These are phyloP conservation scores for Macrolepiota albuminosa DNA, from an alignment of 768 basidiomycete species.

Conservation along the genomic window DNA sequence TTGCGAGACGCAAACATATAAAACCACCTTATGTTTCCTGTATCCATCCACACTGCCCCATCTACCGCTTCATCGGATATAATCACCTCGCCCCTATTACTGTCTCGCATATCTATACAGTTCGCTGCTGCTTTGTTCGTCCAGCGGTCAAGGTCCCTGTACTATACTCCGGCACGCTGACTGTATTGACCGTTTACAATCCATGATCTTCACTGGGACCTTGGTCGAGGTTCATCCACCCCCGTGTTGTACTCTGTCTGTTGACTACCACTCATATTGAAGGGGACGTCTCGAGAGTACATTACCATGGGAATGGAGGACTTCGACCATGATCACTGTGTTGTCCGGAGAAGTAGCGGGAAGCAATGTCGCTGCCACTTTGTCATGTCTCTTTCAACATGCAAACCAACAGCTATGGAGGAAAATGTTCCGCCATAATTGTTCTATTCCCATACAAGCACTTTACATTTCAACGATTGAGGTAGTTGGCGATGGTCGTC, in stretches of 20 bases:
- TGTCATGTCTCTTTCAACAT: neutral
- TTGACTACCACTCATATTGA: neutral
- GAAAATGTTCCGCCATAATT: neutral
- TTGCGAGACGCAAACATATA: neutral
- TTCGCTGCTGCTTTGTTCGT: neutral
- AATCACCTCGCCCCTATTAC: neutral
- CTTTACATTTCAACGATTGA: too few species aligned
- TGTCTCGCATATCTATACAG: too few species aligned
- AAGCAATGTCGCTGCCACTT: neutral
- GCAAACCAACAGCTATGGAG: neutral
- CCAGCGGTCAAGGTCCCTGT: neutral
- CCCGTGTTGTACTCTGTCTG: conserved; percentile 5
- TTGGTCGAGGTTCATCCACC: conserved; percentile 2
- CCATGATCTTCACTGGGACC: neutral
- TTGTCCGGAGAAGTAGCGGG: conserved; percentile 1
- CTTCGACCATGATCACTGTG: conserved; percentile 1
- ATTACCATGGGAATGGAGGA: conserved; percentile 7
- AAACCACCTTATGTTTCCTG: neutral
- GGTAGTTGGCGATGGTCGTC: too few species aligned
- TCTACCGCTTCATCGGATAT: neutral
- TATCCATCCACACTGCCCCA: neutral
- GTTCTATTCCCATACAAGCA: neutral
- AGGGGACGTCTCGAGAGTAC: neutral
- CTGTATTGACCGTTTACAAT: neutral
- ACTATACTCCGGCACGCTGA: neutral